phyloP scores from a whole-genome alignment of 768 basidiomycete genomes.

The Rhodotorula graminis region DNA sequence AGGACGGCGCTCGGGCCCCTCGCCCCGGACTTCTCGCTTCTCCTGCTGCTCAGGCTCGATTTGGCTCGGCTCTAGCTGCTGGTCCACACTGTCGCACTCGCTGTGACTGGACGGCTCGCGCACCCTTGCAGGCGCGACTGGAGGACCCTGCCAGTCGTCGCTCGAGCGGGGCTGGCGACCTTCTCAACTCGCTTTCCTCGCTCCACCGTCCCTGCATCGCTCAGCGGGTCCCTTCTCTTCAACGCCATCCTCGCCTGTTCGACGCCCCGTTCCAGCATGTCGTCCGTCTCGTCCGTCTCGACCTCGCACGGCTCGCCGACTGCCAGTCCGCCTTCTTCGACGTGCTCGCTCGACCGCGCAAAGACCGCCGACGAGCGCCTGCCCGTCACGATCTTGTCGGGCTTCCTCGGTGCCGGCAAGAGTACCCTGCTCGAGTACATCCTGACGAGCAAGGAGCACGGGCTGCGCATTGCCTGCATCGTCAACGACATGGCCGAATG shows the following conservation, averaged over 20 bases:
- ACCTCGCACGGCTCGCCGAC: background rate
- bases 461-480: slow-evolving; percentile 43
- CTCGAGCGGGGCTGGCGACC: too few relatives aligned
- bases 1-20: too few relatives aligned
- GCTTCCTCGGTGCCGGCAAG: slow-evolving; percentile 46
- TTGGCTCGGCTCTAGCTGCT: too few relatives aligned
- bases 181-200: too few relatives aligned
- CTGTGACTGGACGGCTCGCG: too few relatives aligned
- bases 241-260: background rate
- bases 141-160: too few relatives aligned
- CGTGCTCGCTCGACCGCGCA: background rate
- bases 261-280: background rate
- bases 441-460: slow-evolving; percentile 42
- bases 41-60: too few relatives aligned
- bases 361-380: slow-evolving; percentile 39
- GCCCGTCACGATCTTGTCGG: slow-evolving; percentile 46
- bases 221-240: background rate
- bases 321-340: background rate
- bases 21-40: too few relatives aligned
- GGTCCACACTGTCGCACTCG: too few relatives aligned
- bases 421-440: slow-evolving; percentile 45
- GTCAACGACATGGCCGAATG: slow-evolving; percentile 45
- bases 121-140: too few relatives aligned
- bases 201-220: too few relatives aligned
- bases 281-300: background rate